Percentiles rank a stretch among this genome's conserved stretches.
These are phyloP conservation scores for Sisymbrium irio DNA, from an alignment of 345 rosid genomes.

Conservation along the genomic window DNA sequence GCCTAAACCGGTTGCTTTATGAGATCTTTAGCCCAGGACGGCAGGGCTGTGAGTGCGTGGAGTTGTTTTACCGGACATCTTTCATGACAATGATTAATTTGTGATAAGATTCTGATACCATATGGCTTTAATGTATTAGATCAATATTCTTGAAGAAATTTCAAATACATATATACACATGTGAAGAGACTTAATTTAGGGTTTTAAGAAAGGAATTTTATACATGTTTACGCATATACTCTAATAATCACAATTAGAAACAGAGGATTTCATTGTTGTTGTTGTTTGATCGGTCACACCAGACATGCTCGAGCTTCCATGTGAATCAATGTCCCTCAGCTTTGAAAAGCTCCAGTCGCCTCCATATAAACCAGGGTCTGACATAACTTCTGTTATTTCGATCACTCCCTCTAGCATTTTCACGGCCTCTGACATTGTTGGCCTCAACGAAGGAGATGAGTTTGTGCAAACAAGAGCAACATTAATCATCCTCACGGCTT, in stretches of 20 bases:
- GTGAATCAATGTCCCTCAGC: slow-evolving; percentile 24
- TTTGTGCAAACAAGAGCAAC: slow-evolving; percentile 43
- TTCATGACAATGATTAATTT: too few species aligned
- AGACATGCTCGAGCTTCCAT: slow-evolving; percentile 14
- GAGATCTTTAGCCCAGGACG: too few species aligned
- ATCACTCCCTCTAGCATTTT: slow-evolving; percentile 40
- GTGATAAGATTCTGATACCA: too few species aligned
- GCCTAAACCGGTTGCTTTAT: too few species aligned
- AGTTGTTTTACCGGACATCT: too few species aligned
- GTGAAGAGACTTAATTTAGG: too few species aligned
- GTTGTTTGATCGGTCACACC: neutral
- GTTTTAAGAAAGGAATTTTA: too few species aligned
- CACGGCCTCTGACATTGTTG: slow-evolving; percentile 43
- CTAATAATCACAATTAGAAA: neutral
- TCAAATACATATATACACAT: too few species aligned
- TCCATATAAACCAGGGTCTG: slow-evolving; percentile 29
- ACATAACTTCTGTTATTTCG: slow-evolving; percentile 13
- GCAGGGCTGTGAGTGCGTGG: too few species aligned
- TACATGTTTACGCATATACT: too few species aligned
- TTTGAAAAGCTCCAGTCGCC: slow-evolving; percentile 33
- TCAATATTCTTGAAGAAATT: too few species aligned
- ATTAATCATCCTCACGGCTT: slow-evolving; percentile 40
- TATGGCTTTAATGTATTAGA: too few species aligned
- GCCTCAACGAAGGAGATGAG: slow-evolving; percentile 41
- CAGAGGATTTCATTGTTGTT: slow-evolving; percentile 4